Base-by-base conservation (phyloP, 1,284 basidiomycete species). In the Calocybe gambosa region DNA sequence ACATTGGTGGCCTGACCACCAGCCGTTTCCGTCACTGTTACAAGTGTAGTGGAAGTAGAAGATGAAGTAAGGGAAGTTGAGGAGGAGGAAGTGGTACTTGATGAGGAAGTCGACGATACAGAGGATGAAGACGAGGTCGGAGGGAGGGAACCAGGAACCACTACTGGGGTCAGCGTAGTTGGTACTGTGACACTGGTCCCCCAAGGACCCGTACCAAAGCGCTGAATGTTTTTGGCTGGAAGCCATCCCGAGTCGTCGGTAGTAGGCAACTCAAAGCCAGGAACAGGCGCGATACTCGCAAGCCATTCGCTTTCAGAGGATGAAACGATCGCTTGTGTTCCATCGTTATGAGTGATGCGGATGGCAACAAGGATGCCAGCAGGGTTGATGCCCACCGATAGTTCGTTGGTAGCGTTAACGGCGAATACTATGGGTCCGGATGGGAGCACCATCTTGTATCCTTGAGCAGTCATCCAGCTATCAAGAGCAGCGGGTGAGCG, bases 331-430 rank as follows among this genome's bases (percentile, higher is more conserved):
- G 26, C 40, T 33, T 52, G 45, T n/a, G 48, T 45, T 12, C 29
- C 49, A 20, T 52, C 51, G 7, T 48, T 46, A 26, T 47, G 49
- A 13, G 51, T 52, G 9, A 52, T 50, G 8, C 51, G 51, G 20
- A 52, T 50, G 12, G 48, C 45, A 2, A 37, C 42, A 21, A 52
- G 39, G 29, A 52, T 29, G 16, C 39, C 51, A 26, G 51, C 51
- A 33, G 51, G 43, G 15, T 52, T 52, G 8, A 6, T 25, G 20
- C 13, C 13, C 7, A 26, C 37, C 28, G 7, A 20, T 25, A 1
- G 48, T 36, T 37, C 33, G 41, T 52, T 52, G 19, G 45, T 52
- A 16, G 39, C 51, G 8, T 26, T 29, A 23, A 52, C 37, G 2
- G 51, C 51, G 31, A 52, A 52, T 10, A 50, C 42, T 3, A 47